phyloP scores from a whole-genome alignment of 2,329 filamentous ascomycete species.

The Tolypocladium tropicale region DNA sequence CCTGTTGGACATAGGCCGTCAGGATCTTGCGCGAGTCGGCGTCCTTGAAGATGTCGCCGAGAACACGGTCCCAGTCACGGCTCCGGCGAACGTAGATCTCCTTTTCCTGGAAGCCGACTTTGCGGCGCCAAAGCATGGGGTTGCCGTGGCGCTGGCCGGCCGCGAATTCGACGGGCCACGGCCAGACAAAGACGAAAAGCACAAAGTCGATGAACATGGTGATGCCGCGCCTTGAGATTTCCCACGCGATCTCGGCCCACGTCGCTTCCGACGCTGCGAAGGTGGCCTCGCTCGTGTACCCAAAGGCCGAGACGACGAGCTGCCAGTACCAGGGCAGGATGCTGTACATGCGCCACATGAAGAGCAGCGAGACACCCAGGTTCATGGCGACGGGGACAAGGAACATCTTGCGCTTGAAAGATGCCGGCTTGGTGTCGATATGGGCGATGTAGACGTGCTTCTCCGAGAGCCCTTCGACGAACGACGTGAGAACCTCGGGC shows the following conservation, averaged over 20 bases:
- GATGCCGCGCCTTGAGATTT: constrained; percentile 48
- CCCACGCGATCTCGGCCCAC: constrained; percentile 44
- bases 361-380: constrained; percentile 49
- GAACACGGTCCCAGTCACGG: constrained; percentile 56
- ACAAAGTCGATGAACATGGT: constrained; percentile 67
- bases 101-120: constrained; percentile 62
- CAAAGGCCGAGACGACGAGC: constrained; percentile 54
- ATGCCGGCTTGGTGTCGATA: constrained; percentile 59
- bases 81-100: constrained; percentile 78
- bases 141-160: constrained; percentile 45
- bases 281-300: constrained; percentile 54
- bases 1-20: constrained; percentile 52
- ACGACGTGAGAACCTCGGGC: constrained; percentile 50
- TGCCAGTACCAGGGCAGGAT: constrained; percentile 64
- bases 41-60: constrained; percentile 44
- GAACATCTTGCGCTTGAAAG: constrained; percentile 77
- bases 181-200: constrained; percentile 56
- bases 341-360: constrained; percentile 58
- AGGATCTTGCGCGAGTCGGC: constrained; percentile 45
- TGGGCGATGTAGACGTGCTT: constrained; percentile 75
- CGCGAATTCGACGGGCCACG: constrained; percentile 67
- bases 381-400: constrained; percentile 71
- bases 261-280: constrained; percentile 48
- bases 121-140: constrained; percentile 64
- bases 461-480: constrained; percentile 56